These are phyloP conservation scores for Exophiala mesophila DNA, from an alignment of 2,329 filamentous ascomycete species.

Conservation along the genomic window DNA sequence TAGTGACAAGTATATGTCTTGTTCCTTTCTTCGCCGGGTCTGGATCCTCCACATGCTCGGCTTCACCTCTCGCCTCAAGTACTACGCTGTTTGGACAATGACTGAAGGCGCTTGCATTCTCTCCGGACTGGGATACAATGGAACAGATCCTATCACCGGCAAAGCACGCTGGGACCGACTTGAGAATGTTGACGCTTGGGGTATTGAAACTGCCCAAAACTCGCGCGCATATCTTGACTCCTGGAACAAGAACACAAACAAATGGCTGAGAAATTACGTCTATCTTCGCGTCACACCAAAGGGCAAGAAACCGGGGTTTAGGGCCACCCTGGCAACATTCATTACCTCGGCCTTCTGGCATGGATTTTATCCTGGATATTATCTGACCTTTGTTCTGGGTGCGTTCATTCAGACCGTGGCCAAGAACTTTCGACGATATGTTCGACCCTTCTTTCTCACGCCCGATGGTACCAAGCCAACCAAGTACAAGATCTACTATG, in stretches of 20 bases:
- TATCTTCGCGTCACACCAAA: conserved; percentile 92
- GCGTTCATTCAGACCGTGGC: conserved; percentile 89
- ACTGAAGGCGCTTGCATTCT: conserved; percentile 94
- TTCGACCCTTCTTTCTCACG: conserved; percentile 89
- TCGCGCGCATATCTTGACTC: conserved; percentile 83
- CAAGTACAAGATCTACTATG: conserved; percentile 77
- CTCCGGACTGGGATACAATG: conserved; percentile 88
- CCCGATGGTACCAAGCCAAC: conserved; percentile 65
- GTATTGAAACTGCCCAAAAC: conserved; percentile 87
- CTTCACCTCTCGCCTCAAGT: conserved; percentile 79
- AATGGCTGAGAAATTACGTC: conserved; percentile 92
- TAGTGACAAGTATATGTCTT: conserved; percentile 60
- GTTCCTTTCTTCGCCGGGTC: conserved; percentile 66
- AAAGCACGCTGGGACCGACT: conserved; percentile 86
- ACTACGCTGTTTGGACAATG: conserved; percentile 92
- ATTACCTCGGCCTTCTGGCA: conserved; percentile 95
- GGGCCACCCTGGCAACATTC: conserved; percentile 90
- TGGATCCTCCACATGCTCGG: conserved; percentile 80
- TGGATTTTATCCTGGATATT: conserved; percentile 96
- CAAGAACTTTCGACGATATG: conserved; percentile 84
- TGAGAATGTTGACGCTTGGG: conserved; percentile 81
- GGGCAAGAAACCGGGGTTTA: conserved; percentile 93
- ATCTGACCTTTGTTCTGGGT: conserved; percentile 81
- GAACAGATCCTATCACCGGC: conserved; percentile 76
- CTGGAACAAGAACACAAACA: conserved; percentile 99